Conservation (phyloP, 495 filamentous ascomycete species). For the Clavariopsis aquatica region DNA sequence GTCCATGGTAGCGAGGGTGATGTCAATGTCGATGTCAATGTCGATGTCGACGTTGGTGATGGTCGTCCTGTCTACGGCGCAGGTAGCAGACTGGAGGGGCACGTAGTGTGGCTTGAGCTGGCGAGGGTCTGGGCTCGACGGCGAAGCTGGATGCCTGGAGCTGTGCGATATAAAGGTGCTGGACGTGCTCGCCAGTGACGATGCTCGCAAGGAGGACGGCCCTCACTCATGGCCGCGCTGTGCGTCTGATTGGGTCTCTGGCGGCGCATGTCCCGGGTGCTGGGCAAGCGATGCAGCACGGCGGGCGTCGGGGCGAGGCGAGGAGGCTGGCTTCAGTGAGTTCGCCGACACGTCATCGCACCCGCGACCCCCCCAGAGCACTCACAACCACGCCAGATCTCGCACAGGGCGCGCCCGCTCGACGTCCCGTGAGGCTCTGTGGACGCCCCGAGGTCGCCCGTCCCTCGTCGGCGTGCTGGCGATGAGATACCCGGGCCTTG, state of each 20-base stretch:
- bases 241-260: not conserved
- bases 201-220: too few species aligned
- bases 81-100: too few species aligned
- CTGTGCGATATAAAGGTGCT: too few species aligned
- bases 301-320: not conserved
- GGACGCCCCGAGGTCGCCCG: not conserved
- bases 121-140: too few species aligned
- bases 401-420: not conserved
- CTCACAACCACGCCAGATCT: not conserved
- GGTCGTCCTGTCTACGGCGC: too few species aligned
- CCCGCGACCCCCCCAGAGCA: not conserved
- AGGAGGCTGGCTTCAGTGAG: not conserved
- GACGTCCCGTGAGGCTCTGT: not conserved
- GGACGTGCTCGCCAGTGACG: too few species aligned
- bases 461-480: not conserved
- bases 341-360: not conserved
- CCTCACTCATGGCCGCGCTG: not conserved
- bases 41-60: not conserved
- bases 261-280: not conserved
- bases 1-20: too few species aligned
- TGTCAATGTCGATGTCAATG: too few species aligned
- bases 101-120: too few species aligned
- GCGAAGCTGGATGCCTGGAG: too few species aligned
- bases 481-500: constrained; percentile 13
- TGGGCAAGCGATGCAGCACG: not conserved